phyloP scores from a whole-genome alignment of 2,329 filamentous ascomycete species.

The Sphaerulina vaccinii region DNA sequence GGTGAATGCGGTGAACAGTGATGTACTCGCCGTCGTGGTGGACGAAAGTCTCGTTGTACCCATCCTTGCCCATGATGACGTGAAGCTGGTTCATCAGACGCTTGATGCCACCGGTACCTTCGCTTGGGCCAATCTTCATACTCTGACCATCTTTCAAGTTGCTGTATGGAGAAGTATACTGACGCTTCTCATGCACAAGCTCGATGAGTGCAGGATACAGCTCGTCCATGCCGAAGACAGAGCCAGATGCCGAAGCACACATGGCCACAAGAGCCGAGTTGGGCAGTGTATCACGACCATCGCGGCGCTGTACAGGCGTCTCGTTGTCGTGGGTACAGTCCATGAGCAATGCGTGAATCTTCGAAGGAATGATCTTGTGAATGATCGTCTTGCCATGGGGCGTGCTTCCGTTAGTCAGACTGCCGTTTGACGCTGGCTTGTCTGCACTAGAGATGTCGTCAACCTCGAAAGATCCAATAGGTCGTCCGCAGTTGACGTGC shows the following conservation, averaged over 20 bases:
- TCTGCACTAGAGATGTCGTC: constrained; percentile 74
- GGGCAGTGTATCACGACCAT: constrained; percentile 88
- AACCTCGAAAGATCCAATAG: constrained; percentile 96
- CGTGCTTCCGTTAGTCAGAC: constrained; percentile 33
- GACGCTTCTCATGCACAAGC: constrained; percentile 81
- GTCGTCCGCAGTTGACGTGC: constrained; percentile 87
- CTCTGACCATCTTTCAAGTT: constrained; percentile 42
- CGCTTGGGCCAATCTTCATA: constrained; percentile 66
- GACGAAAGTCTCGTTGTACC: constrained; percentile 92
- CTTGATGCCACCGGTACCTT: constrained; percentile 87
- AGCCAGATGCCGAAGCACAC: constrained; percentile 91
- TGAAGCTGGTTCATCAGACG: constrained; percentile 94
- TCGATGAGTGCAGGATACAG: constrained; percentile 93
- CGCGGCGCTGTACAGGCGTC: constrained; percentile 89
- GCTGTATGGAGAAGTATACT: constrained; percentile 78
- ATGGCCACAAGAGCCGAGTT: constrained; percentile 93
- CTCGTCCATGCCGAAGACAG: constrained; percentile 97
- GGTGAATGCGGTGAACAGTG: constrained; percentile 92
- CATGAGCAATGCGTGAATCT: constrained; percentile 94
- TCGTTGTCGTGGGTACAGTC: constrained; percentile 99
- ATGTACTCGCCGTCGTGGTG: constrained; percentile 96
- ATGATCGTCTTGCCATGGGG: constrained; percentile 61
- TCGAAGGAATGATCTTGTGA: constrained; percentile 78
- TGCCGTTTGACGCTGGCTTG: constrained; percentile 36
- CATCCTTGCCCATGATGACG: constrained; percentile 90